Percentiles rank a stretch among this genome's conserved stretches.
These are phyloP conservation scores for Trichosanthes truncata DNA, from an alignment of 306 rosid genomes.

Conservation along the genomic window DNA sequence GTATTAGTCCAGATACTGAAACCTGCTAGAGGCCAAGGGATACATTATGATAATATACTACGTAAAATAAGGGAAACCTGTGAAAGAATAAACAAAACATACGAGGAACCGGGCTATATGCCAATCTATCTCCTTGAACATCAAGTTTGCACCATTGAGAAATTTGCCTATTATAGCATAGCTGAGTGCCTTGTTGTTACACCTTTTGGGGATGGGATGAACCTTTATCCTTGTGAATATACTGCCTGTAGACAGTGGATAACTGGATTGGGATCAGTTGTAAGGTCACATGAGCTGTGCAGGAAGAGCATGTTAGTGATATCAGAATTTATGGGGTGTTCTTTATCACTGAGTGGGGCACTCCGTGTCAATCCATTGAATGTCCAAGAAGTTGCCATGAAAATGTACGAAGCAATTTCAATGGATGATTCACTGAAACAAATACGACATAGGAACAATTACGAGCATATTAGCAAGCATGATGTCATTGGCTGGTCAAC, in stretches of 20 bases:
- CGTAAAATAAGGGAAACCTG: constrained; percentile 50
- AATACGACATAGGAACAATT: constrained; percentile 75
- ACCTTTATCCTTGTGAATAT: constrained; percentile 79
- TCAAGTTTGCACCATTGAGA: constrained; percentile 66
- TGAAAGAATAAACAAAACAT: constrained; percentile 46
- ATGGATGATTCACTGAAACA: constrained; percentile 54
- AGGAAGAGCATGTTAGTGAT: constrained; percentile 73
- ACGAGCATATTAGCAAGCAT: constrained; percentile 68
- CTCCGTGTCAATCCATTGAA: constrained; percentile 91
- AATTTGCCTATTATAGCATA: constrained; percentile 66
- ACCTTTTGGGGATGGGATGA: constrained; percentile 84
- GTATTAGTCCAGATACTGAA: constrained; percentile 75
- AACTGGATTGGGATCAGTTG: background rate
- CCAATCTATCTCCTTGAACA: constrained; percentile 68
- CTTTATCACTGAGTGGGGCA: constrained; percentile 89
- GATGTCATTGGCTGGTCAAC: constrained; percentile 85
- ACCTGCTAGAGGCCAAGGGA: constrained; percentile 83
- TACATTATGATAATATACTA: constrained; percentile 71
- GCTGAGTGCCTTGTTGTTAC: constrained; percentile 88
- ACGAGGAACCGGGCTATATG: constrained; percentile 43
- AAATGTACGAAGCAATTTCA: constrained; percentile 52
- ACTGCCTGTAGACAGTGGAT: constrained; percentile 60
- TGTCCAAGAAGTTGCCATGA: constrained; percentile 66
- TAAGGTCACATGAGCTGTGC: constrained; percentile 22
- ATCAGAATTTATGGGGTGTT: constrained; percentile 87